Evolutionary conservation across 371 early-diverging fungal species (phyloP).

Genomic region (Mycotypha africana): DNA sequence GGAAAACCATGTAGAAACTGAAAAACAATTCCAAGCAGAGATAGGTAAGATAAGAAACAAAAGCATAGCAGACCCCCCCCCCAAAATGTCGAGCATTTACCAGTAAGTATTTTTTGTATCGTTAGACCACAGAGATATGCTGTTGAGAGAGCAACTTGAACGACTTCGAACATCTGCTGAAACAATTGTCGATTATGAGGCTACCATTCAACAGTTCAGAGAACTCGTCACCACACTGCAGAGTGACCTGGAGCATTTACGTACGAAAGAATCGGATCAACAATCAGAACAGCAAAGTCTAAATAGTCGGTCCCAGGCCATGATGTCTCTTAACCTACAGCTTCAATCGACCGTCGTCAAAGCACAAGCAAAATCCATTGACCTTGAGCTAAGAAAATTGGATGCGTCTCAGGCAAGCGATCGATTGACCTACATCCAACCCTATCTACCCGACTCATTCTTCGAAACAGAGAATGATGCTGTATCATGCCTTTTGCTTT

Average conservation of each 20-base stretch:
- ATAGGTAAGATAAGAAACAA: conserved; percentile 37
- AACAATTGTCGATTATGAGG: conserved; percentile 79
- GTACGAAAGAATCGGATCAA: conserved; percentile 56
- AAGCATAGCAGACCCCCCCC: too few relatives aligned
- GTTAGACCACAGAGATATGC: conserved; percentile 62
- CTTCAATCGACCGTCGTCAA: conserved; percentile 79
- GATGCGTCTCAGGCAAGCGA: conserved; percentile 82
- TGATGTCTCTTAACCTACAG: conserved; percentile 76
- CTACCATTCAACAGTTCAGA: conserved; percentile 84
- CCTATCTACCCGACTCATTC: conserved; percentile 84
- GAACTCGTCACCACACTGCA: conserved; percentile 77
- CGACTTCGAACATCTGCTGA: conserved; percentile 67
- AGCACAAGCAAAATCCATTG: conserved; percentile 85
- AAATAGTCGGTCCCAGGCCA: conserved; percentile 74
- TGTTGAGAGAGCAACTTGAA: conserved; percentile 58
- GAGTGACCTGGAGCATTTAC: conserved; percentile 66
- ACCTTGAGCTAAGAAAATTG: conserved; percentile 82
- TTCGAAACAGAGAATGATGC: conserved; percentile 77
- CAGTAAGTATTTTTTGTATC: neutral
- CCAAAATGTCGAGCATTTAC: neutral
- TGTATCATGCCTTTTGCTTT: conserved; percentile 67
- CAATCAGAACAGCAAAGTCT: conserved; percentile 47
- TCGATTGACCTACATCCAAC: conserved; percentile 64
- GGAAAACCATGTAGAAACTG: conserved; percentile 83
- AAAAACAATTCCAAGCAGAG: conserved; percentile 80